Conservation (phyloP, 2,329 filamentous ascomycete genomes). For the Colletotrichum phormii region DNA sequence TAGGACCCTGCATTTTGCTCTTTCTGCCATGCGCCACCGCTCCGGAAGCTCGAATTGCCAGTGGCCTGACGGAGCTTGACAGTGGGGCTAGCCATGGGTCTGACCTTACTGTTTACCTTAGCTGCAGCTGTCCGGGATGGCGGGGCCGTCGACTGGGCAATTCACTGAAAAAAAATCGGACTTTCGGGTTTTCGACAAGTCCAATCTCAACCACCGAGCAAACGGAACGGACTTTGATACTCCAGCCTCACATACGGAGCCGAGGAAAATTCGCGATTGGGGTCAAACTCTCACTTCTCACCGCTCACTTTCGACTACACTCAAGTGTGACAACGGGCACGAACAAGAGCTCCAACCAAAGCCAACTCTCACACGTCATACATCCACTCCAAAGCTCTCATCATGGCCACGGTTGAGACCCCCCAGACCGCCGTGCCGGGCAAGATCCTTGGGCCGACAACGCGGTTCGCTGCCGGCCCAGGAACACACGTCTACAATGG, state of each 20-base stretch:
- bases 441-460: constrained; percentile 77
- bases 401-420: constrained; percentile 49
- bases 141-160: constrained; percentile 18
- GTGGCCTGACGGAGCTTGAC: constrained; percentile 28
- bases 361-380: constrained; percentile 26
- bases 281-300: constrained; percentile 4
- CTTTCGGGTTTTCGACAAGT: constrained; percentile 30
- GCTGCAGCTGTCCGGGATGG: constrained; percentile 26
- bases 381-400: not conserved
- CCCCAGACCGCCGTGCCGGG: constrained; percentile 81
- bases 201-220: constrained; percentile 14
- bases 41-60: constrained; percentile 24
- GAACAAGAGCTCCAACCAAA: not conserved
- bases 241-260: constrained; percentile 13
- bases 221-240: constrained; percentile 18
- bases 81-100: not conserved
- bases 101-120: not conserved
- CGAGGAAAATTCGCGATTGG: not conserved
- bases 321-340: not conserved
- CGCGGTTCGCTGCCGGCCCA: constrained; percentile 77
- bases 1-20: constrained; percentile 33
- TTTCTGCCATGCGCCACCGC: constrained; percentile 38
- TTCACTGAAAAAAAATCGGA: constrained; percentile 30
- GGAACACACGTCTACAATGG: constrained; percentile 86
- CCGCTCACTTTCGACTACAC: not conserved